Evolutionary conservation across 768 basidiomycete genomes (phyloP).

Genomic region (Amanita molliuscula): DNA sequence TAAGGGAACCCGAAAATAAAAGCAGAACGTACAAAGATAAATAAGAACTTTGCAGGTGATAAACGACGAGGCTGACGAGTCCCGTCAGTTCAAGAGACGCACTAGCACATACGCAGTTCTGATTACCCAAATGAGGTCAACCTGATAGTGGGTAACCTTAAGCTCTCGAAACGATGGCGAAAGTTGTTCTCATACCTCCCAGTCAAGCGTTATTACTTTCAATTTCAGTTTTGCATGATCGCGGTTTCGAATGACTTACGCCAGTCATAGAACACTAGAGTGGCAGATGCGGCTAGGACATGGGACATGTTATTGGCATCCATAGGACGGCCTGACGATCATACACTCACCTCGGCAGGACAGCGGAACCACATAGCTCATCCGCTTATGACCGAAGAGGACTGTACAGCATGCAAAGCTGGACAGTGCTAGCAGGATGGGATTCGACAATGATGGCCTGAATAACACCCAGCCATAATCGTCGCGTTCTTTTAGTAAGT

Average conservation of each 20-base stretch:
- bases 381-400: background rate
- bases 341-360: background rate
- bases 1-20: background rate
- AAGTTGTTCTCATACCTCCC: constrained; percentile 12
- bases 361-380: background rate
- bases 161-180: background rate
- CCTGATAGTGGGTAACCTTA: constrained; percentile 7
- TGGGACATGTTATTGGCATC: background rate
- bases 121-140: constrained; percentile 19
- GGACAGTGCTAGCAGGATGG: background rate
- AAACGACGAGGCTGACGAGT: constrained; percentile 13
- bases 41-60: constrained; percentile 15
- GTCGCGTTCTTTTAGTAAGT: background rate
- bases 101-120: background rate
- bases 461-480: background rate
- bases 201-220: constrained; percentile 19
- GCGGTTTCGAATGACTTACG: constrained; percentile 8
- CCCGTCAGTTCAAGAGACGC: background rate
- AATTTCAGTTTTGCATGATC: background rate
- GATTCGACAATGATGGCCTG: background rate
- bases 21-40: constrained; percentile 13
- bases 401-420: background rate
- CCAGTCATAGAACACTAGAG: constrained; percentile 15
- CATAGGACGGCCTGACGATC: background rate
- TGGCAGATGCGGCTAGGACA: background rate